Conservation (phyloP, 1,284 basidiomycete genomes). For the Psilocybe mexicana region DNA sequence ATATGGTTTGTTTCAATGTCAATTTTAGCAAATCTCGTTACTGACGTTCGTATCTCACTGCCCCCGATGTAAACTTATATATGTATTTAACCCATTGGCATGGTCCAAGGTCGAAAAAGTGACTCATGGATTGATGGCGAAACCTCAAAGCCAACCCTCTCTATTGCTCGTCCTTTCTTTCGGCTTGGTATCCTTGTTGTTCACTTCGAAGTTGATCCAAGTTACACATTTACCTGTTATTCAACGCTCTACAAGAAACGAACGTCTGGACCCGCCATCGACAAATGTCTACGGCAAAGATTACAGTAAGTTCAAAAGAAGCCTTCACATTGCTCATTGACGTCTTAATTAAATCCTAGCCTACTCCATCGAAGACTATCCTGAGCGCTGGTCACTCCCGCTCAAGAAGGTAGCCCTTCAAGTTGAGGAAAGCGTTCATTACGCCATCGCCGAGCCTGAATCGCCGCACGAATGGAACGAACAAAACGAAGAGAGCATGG, state of each 20-base stretch:
- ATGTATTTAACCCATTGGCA: not conserved
- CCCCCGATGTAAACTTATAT: not conserved
- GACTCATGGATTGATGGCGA: not conserved
- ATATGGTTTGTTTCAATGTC: not conserved
- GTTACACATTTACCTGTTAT: not conserved
- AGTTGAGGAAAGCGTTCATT: not conserved
- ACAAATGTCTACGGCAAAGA: not conserved
- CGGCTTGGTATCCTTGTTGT: not conserved
- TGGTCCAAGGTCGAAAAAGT: not conserved
- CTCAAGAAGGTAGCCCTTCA: not conserved
- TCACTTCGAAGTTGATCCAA: not conserved
- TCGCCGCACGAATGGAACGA: not conserved
- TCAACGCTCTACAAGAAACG: not conserved
- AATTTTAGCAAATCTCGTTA: not conserved
- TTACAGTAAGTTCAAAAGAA: not conserved
- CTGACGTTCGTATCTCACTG: not conserved
- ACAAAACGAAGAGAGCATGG: not conserved
- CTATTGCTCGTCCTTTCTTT: not conserved
- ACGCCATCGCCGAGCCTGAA: not conserved
- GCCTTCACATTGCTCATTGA: not conserved
- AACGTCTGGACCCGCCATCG: not conserved
- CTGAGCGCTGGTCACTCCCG: not conserved
- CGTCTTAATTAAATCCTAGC: not conserved
- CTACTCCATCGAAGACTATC: not conserved
- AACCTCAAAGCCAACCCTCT: not conserved